phyloP scores from a whole-genome alignment of 345 rosid species.

The Gossypium ekmanianum region DNA sequence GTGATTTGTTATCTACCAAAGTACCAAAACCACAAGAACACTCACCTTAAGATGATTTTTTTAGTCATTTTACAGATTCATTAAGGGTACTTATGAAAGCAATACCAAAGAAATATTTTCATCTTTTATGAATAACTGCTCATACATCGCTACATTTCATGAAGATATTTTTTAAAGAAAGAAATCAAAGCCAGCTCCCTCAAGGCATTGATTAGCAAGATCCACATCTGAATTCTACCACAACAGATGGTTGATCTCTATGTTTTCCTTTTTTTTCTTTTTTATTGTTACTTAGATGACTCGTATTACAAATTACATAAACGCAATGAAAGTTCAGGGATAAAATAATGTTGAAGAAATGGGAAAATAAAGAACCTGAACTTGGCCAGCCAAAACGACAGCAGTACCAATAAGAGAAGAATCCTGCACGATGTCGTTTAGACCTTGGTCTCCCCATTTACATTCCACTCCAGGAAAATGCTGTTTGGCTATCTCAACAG shows the following conservation, averaged over 20 bases:
- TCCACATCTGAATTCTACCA: not conserved
- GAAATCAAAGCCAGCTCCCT: not conserved
- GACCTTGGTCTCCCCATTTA: conserved; percentile 86
- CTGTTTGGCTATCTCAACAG: conserved; percentile 68
- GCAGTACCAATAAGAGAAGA: conserved; percentile 68
- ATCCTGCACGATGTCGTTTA: conserved; percentile 61
- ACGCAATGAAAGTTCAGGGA: not conserved
- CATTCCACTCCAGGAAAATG: conserved; percentile 72
- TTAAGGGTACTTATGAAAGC: not conserved
- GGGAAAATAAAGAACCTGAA: conserved; percentile 46
- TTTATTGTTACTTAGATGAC: not conserved
- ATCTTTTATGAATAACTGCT: not conserved
- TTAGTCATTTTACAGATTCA: not conserved
- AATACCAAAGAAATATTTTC: not conserved
- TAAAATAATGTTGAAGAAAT: not conserved
- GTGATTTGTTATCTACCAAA: not conserved
- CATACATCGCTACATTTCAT: not conserved
- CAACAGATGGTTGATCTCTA: not conserved
- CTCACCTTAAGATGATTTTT: not conserved
- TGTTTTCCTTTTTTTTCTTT: not conserved
- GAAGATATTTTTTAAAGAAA: not conserved
- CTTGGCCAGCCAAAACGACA: conserved; percentile 91
- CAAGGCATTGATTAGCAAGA: not conserved
- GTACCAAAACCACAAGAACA: not conserved
- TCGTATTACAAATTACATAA: not conserved